Base-by-base conservation (phyloP, 495 filamentous ascomycete species). In the Cenococcum geophilum region DNA sequence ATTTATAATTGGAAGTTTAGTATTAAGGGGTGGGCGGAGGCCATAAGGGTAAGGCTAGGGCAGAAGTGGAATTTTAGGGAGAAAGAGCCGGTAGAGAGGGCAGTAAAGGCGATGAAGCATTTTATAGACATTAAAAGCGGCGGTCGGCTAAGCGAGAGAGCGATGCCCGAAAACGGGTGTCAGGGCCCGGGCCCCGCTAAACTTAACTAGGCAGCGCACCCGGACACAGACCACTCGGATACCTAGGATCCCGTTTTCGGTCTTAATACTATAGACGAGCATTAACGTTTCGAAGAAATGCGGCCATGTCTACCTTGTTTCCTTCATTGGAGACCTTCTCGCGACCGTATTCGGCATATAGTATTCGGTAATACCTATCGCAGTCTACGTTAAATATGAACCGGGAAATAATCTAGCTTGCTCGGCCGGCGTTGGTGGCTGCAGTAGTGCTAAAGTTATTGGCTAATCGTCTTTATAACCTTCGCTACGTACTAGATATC, bases 401-500 rank as follows among this genome's bases (percentile, higher is more conserved):
- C 91, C 91, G 0, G 72, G 74, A 3, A 72, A 76, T 57, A 86
- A 92, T 60, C 86, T 89, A 0, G 81, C 87, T 2, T 96, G 90
- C 63, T 71, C 67, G 8, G 68, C 74, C 8, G 78, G 77, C 20
- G 83, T 76, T 14, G 86, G 86, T 0, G 81, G 82, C n/a, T 96
- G 91, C 71, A 86, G 84, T 60, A 77, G 66, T 2, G 89, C 77
- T 16, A 90, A 87, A 63, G 89, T 96, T 36, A 89, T 89, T 60
- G 91, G 0, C 75, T 97, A 23, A 75, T 92, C 20, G 87, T 89
- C 23, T 96, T 95, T 74, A 81, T 90, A 55, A 95, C 90, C 0
- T 96, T 96, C 68, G 89, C 91, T 23, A 83, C 80, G 68, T 95
- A 95, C 74, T 97, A 91, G 92, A 83, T 96, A 64, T 87, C 86